Base-by-base conservation (phyloP, 805 yeast genomes). In the Hanseniaspora occidentalis region DNA sequence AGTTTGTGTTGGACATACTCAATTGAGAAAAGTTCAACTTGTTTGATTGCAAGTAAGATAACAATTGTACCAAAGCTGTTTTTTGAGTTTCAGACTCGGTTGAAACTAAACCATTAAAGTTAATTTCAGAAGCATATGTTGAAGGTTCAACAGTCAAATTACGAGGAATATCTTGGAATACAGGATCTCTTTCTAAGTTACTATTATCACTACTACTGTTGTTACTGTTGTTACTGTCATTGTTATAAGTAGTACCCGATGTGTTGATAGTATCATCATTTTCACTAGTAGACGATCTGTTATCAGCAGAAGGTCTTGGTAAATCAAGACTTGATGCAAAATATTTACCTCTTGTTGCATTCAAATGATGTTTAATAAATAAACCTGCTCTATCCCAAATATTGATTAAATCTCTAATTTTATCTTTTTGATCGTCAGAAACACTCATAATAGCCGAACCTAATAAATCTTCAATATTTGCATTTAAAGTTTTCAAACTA, bases 301-400 rank as follows among this genome's bases (percentile, higher is more conserved):
- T 39, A 20, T 47, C 47, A 52, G 53, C 47, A 7, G 54, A 45
- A 33, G 36, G 23, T 33, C 33, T 29, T n/a, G 33, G 33, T 29
- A 29, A 16, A 29, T 21, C 36, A 22, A 26, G 23, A 18, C 22
- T 18, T 18, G 22, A 33, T 24, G 61, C 63, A 52, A 79, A 81
- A 57, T 73, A 73, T 53, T 72, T 77, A 10, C 66, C 59, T 54
- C 78, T 73, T 43, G 84, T 70, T 16, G 69, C 56, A 35, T 68
- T 60, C 41, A 92, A 64, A 24, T 69, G 62, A 31, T 68, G 66
- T 34, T 73, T 71, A 41, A 68, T 67, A 62, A 92, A 89, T 13
- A 95, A 81, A 34, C 75, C 76, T 27, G 86, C 80, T 47, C 84
- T 77, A 49, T 77, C 84, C 98, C 98, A 92, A 52, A 92, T 88